Conservation (phyloP, 305 asterid species). For the Euphrasia arctica region DNA sequence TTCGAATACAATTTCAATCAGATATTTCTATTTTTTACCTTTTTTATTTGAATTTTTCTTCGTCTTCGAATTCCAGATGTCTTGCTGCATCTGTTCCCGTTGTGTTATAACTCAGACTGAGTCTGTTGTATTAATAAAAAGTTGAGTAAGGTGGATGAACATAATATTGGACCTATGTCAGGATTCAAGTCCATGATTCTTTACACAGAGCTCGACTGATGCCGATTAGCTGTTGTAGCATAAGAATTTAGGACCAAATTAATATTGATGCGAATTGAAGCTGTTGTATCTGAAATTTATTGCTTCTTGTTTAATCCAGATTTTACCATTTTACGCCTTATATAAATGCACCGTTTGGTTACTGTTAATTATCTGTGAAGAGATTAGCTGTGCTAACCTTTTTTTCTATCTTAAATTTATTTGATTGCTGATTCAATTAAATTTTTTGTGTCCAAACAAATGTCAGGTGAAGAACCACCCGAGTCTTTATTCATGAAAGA, state of each 20-base stretch:
- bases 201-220: neutral
- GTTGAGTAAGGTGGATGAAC: neutral
- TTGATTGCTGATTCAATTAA: constrained; percentile 12
- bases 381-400: no score
- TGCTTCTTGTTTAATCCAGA: constrained; percentile 6
- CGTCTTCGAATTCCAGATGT: neutral
- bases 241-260: neutral
- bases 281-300: neutral
- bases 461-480: constrained; percentile 91
- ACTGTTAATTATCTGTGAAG: neutral
- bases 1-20: no score
- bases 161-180: neutral
- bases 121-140: neutral
- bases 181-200: neutral
- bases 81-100: neutral
- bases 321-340: neutral
- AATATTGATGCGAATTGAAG: neutral
- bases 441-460: constrained; percentile 3
- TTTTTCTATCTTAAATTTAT: neutral
- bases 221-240: neutral
- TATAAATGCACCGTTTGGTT: neutral
- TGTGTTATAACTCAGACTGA: neutral
- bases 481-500: constrained; percentile 95
- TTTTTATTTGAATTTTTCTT: neutral
- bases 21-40: no score